Base-by-base conservation (phyloP, 441 rosid genomes). In the Adansonia madagascariensis region DNA sequence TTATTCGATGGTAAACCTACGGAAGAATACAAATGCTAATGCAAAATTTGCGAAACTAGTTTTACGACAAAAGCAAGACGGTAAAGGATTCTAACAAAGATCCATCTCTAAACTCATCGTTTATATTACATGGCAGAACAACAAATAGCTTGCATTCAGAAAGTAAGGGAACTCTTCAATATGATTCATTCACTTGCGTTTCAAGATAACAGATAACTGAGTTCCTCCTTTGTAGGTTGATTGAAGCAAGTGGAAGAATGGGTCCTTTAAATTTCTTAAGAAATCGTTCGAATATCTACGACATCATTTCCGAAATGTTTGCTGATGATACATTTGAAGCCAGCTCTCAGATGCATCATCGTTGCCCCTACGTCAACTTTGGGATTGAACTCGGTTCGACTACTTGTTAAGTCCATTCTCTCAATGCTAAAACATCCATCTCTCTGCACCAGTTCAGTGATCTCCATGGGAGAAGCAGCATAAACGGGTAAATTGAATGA, bases 401-500 rank as follows among this genome's bases (percentile, higher is more conserved):
- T 3, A 20, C 75, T 71, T 14, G 73, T 59, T 41, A 73, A 24
- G 9, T 81, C 87, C 64, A 81, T 67, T 63, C 52, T 67, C 80
- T 85, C 87, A 8, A 89, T 76, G 70, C 17, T 74, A 73, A 89
- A 87, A 18, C 72, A 31, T 0, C 84, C 87, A 74, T 89, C 83
- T 56, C 22, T 46, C 27, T 78, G 82, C 5, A 83, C 76, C 59
- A 61, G 61, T 31, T 64, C 71, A 1, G 3, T 39, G 27, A 85
- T 68, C 56, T 84, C 87, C 35, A 53, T 64, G 0, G 89, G 85
- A 43, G 86, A 71, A 0, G 89, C 22, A 39, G 74, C 64, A 22
- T 85, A 87, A 12, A 82, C 22, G 6, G 90, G 90, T 56, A 86
- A 6, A 65, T 88, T 88, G 80, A 86, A 88, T 17, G 81, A 65